A percentile compares a stretch with the other conserved stretches of the same genome.
phyloP scores from a whole-genome alignment of 176 grass and related monocot genomes.

The Juncus inflexus region DNA sequence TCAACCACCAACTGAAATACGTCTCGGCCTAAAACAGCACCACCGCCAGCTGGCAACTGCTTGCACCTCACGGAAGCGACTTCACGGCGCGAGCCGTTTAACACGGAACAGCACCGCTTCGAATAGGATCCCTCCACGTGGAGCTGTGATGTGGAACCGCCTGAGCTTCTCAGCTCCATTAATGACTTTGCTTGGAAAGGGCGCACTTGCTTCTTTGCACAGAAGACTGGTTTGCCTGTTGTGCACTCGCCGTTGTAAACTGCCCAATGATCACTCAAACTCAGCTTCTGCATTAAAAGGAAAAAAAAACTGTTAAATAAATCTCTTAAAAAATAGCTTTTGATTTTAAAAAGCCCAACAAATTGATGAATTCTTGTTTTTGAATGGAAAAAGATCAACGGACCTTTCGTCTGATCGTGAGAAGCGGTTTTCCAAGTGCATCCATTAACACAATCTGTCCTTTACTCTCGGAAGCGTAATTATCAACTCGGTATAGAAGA shows the following conservation, averaged over 20 bases:
- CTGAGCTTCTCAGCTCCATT: slow-evolving; percentile 35
- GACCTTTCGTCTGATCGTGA: slow-evolving; percentile 70
- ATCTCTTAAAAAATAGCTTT: neutral
- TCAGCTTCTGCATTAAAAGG: slow-evolving; percentile 50
- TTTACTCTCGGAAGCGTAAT: slow-evolving; percentile 35
- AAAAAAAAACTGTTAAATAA: neutral
- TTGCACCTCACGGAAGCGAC: slow-evolving; percentile 53
- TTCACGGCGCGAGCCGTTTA: slow-evolving; percentile 32
- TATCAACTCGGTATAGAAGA: slow-evolving; percentile 40
- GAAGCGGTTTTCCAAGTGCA: slow-evolving; percentile 37
- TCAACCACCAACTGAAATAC: slow-evolving; percentile 68
- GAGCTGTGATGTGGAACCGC: slow-evolving; percentile 24
- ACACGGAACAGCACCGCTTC: slow-evolving; percentile 46
- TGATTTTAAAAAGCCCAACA: neutral
- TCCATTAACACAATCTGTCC: slow-evolving; percentile 67
- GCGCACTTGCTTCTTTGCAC: slow-evolving; percentile 45
- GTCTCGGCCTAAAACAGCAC: slow-evolving; percentile 43
- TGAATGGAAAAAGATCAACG: neutral
- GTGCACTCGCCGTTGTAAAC: slow-evolving; percentile 67
- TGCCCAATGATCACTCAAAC: slow-evolving; percentile 59
- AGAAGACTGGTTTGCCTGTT: slow-evolving; percentile 39
- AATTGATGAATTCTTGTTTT: neutral
- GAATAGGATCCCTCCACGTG: slow-evolving; percentile 76
- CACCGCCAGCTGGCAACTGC: slow-evolving; percentile 30
- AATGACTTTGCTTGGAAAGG: slow-evolving; percentile 34